Evolutionary conservation across 1,139 yeast genomes (phyloP).

Genomic region (Petasospora fabianii): DNA sequence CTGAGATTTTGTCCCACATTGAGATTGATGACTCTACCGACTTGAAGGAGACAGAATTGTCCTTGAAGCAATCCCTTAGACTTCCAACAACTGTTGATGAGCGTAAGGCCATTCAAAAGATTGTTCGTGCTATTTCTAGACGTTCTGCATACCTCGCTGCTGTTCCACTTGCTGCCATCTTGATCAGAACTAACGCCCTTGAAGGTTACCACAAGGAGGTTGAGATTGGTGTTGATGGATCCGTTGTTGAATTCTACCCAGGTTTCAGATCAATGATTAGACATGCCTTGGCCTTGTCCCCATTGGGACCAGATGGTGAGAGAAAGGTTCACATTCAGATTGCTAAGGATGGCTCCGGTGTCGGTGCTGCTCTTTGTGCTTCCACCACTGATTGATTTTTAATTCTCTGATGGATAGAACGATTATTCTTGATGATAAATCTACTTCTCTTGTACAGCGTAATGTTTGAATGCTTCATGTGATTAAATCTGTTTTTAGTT

Average conservation of each 20-base stretch:
- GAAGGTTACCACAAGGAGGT: constrained; percentile 61
- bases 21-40: constrained; percentile 78
- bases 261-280: constrained; percentile 74
- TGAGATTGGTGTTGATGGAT: constrained; percentile 93
- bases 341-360: constrained; percentile 94
- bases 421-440: no score
- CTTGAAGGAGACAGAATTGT: constrained; percentile 60
- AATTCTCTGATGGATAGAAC: no score
- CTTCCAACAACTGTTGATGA: constrained; percentile 66
- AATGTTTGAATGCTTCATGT: no score
- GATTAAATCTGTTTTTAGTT: no score
- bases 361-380: constrained; percentile 95
- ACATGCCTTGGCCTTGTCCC: constrained; percentile 67
- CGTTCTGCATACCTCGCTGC: constrained; percentile 88
- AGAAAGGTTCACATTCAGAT: constrained; percentile 70
- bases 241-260: constrained; percentile 89
- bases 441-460: no score
- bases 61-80: constrained; percentile 60
- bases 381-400: constrained; percentile 11
- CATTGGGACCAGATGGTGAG: constrained; percentile 66
- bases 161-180: constrained; percentile 81
- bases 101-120: constrained; percentile 62
- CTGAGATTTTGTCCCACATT: constrained; percentile 79
- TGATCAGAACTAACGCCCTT: constrained; percentile 53
- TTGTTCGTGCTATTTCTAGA: constrained; percentile 74